Percentiles rank a stretch among this genome's conserved stretches.
Evolutionary conservation across 2,329 filamentous ascomycete species (phyloP).

Genomic region (Diaporthe sp.): DNA sequence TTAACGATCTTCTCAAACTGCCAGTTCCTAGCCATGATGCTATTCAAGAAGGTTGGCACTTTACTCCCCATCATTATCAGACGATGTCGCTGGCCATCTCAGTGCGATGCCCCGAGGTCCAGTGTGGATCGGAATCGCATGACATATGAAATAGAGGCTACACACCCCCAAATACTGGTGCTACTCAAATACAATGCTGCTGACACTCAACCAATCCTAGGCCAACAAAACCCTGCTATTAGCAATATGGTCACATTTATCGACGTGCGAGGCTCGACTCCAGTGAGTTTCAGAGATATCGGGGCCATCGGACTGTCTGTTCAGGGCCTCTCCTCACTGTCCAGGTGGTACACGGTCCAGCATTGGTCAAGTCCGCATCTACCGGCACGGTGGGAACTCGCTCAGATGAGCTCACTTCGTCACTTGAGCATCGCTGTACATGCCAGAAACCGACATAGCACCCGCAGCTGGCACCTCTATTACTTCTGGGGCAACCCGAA

Average conservation of each 20-base stretch:
- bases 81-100: too few relatives aligned
- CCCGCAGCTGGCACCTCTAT: not conserved
- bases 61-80: not conserved
- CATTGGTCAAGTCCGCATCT: not conserved
- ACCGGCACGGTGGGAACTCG: not conserved
- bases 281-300: not conserved
- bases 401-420: not conserved
- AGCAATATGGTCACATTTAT: not conserved
- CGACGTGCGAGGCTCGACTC: not conserved
- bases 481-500: not conserved
- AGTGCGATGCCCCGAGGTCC: too few relatives aligned
- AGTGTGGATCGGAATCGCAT: not conserved
- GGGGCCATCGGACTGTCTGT: not conserved
- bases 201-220: too few relatives aligned
- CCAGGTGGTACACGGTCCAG: not conserved
- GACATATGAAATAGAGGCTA: too few relatives aligned
- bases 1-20: not conserved
- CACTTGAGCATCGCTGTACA: not conserved
- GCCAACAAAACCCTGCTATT: too few relatives aligned
- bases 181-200: too few relatives aligned
- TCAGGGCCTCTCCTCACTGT: not conserved
- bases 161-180: too few relatives aligned
- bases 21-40: not conserved
- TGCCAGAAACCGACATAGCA: not conserved
- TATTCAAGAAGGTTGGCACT: not conserved